A percentile compares a stretch with the other conserved stretches of the same genome.
These are phyloP conservation scores for Boletus vinaceobasis DNA, from an alignment of 768 basidiomycete genomes.

Conservation along the genomic window DNA sequence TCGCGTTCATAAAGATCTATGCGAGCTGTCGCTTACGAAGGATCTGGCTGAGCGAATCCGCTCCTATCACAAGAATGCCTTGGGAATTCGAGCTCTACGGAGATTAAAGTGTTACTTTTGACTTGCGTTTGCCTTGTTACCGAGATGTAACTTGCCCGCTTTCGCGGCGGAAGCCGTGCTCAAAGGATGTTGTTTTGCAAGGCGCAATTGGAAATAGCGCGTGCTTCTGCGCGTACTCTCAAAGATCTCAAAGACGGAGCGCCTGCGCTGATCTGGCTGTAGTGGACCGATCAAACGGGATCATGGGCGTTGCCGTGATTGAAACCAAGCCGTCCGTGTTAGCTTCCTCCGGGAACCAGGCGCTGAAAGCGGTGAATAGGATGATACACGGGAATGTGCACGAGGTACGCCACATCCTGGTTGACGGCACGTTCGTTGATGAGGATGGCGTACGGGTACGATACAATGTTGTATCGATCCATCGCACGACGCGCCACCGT, in stretches of 20 bases:
- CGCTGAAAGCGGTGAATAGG: neutral
- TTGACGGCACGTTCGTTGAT: constrained; percentile 2
- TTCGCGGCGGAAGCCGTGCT: constrained; percentile 18
- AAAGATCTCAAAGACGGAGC: constrained; percentile 14
- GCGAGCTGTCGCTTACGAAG: constrained; percentile 74
- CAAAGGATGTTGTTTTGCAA: constrained; percentile 18
- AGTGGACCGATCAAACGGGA: constrained; percentile 15
- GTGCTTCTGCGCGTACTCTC: constrained; percentile 13
- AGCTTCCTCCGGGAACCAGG: constrained; percentile 13
- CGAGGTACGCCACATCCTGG: constrained; percentile 13
- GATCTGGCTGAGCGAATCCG: constrained; percentile 69
- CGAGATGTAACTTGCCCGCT: constrained; percentile 19
- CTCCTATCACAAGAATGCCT: constrained; percentile 50
- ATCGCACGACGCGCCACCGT: constrained; percentile 17
- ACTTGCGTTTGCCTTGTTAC: constrained; percentile 11
- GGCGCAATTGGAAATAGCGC: constrained; percentile 19
- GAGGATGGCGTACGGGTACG: neutral
- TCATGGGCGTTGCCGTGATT: constrained; percentile 19
- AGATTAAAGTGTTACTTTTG: constrained; percentile 27
- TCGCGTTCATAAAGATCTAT: constrained; percentile 72
- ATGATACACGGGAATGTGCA: constrained; percentile 5
- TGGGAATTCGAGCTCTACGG: constrained; percentile 78
- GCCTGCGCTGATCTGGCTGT: constrained; percentile 21
- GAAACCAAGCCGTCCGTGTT: neutral
- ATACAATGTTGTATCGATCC: constrained; percentile 10